A percentile compares a stretch with the other conserved stretches of the same genome.
These are phyloP conservation scores for Tubosaeta sp. DNA, from an alignment of 768 basidiomycete species.

Conservation along the genomic window DNA sequence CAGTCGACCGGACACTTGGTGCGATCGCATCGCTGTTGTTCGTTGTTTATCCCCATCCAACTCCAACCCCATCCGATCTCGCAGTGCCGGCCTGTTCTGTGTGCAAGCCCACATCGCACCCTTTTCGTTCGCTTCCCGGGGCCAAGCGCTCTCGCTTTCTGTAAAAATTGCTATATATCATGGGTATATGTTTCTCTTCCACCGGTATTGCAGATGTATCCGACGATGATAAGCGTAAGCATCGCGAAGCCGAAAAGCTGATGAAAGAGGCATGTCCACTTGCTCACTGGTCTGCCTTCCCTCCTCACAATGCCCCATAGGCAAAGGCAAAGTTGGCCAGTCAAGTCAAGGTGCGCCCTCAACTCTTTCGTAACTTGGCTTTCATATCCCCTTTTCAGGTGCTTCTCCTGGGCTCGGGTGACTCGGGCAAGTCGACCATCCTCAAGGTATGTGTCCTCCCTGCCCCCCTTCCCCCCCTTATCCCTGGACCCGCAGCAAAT, in stretches of 20 bases:
- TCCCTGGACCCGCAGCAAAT: constrained; percentile 66
- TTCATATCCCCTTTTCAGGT: constrained; percentile 44
- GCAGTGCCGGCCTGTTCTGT: constrained; percentile 14
- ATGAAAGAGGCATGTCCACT: constrained; percentile 60
- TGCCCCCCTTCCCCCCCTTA: not conserved
- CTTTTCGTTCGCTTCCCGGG: not conserved
- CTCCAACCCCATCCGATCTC: constrained; percentile 1
- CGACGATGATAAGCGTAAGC: constrained; percentile 63
- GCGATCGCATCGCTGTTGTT: constrained; percentile 13
- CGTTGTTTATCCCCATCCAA: constrained; percentile 14
- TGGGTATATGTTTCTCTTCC: constrained; percentile 82
- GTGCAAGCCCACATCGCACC: constrained; percentile 7
- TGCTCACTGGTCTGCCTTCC: not conserved
- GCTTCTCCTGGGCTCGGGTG: constrained; percentile 86
- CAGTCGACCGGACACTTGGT: not conserved
- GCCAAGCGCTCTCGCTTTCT: constrained; percentile 16
- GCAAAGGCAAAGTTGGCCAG: constrained; percentile 65
- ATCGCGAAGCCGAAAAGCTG: constrained; percentile 71
- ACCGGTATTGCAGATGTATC: constrained; percentile 49
- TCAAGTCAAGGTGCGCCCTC: constrained; percentile 66
- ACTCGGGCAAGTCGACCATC: constrained; percentile 90
- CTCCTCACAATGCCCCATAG: constrained; percentile 34
- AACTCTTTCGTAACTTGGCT: not conserved
- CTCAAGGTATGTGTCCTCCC: constrained; percentile 57
- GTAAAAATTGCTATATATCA: constrained; percentile 25